phyloP scores from a whole-genome alignment of 1,284 basidiomycete genomes.

The Trichosporon asahii region DNA sequence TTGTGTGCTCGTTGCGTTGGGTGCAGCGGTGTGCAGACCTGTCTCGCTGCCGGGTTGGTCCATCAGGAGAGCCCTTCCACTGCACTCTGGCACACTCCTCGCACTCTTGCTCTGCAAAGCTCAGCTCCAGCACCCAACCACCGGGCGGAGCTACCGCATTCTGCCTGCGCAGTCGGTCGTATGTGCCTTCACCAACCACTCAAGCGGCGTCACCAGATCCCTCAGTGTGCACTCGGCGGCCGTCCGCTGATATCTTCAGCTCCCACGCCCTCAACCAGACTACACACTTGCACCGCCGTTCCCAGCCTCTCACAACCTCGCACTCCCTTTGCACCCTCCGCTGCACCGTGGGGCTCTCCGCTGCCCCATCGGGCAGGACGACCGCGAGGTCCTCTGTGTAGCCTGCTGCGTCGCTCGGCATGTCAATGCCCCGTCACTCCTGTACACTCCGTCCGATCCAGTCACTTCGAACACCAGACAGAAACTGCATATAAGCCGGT shows the following conservation, averaged over 20 bases:
- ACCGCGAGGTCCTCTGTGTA: not conserved
- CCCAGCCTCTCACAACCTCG: not conserved
- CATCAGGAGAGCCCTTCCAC: too few species aligned
- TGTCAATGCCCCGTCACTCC: not conserved
- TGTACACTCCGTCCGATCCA: not conserved
- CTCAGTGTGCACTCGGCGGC: not conserved
- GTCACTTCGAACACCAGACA: not conserved
- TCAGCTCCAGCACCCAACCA: too few species aligned
- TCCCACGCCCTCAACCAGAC: not conserved
- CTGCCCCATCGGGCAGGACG: not conserved
- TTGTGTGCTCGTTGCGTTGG: too few species aligned
- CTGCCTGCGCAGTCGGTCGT: not conserved
- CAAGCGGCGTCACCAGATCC: not conserved
- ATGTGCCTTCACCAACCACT: not conserved
- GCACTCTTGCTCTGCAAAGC: too few species aligned
- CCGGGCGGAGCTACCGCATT: too few species aligned
- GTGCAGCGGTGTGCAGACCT: too few species aligned
- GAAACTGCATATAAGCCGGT: not conserved
- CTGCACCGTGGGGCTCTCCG: too few species aligned
- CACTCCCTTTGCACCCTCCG: not conserved
- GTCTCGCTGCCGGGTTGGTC: too few species aligned
- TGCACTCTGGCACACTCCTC: too few species aligned
- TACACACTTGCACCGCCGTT: not conserved
- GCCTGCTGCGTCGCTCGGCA: not conserved
- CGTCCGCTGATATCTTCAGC: not conserved